Percentiles rank a stretch among this genome's conserved stretches.
Conservation (phyloP, 176 grass and related monocot genomes). For the Alloteropsis semialata region DNA sequence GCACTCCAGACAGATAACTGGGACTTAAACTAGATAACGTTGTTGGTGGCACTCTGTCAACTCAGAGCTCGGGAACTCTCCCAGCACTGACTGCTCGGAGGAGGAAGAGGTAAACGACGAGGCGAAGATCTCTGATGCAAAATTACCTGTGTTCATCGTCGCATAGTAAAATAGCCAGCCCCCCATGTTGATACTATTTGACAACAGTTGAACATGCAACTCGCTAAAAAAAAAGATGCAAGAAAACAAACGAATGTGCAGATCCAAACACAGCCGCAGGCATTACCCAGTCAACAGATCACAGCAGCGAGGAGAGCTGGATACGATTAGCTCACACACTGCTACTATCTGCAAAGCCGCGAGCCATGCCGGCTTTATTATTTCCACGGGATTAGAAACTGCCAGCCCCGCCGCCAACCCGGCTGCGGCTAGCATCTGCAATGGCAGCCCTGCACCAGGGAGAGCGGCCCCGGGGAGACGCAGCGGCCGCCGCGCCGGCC, state of each 20-base stretch:
- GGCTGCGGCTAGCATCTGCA: slow-evolving; percentile 37
- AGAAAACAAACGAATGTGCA: background rate
- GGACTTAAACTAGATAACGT: background rate
- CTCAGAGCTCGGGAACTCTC: background rate
- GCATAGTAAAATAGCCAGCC: background rate
- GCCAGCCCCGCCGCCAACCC: background rate
- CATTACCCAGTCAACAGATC: background rate
- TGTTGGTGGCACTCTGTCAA: background rate
- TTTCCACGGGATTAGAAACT: background rate
- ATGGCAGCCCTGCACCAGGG: slow-evolving; percentile 40
- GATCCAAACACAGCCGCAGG: background rate
- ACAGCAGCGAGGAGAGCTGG: background rate
- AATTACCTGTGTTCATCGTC: background rate
- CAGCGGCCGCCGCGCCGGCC: slow-evolving; percentile 51
- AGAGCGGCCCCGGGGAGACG: slow-evolving; percentile 27
- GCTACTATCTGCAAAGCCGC: background rate
- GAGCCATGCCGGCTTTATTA: background rate
- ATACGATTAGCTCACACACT: background rate
- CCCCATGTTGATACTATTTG: background rate
- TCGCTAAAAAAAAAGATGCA: background rate
- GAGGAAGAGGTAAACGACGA: background rate
- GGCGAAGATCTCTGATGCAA: background rate
- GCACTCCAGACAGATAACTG: background rate
- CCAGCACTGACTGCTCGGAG: background rate
- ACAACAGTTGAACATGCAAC: background rate